A percentile compares a stretch with the other conserved stretches of the same genome.
Conservation (phyloP, 2,329 filamentous ascomycete species). For the Chaetomium sp. region DNA sequence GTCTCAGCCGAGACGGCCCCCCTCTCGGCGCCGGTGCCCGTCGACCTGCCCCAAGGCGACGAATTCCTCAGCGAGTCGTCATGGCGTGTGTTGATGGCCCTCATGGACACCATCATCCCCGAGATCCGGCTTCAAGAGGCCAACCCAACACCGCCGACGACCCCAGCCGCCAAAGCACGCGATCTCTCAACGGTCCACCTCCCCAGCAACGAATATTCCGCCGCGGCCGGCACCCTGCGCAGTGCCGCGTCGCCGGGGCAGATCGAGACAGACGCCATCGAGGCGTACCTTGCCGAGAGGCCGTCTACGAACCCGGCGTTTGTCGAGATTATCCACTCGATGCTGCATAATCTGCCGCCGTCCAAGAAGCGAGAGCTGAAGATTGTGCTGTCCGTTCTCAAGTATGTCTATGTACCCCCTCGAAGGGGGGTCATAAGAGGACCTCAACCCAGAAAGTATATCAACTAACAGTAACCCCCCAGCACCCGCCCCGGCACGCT, state of each 20-base stretch:
- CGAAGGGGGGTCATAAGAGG: too few relatives aligned
- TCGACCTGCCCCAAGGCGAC: constrained; percentile 7
- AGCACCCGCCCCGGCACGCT: constrained; percentile 59
- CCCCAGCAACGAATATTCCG: constrained; percentile 15
- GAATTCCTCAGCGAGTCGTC: constrained; percentile 14
- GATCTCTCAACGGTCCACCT: constrained; percentile 13
- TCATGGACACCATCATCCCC: constrained; percentile 23
- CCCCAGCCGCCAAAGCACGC: background rate
- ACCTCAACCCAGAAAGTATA: too few relatives aligned
- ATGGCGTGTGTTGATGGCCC: constrained; percentile 22
- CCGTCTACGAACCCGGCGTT: constrained; percentile 19
- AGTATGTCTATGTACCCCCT: background rate
- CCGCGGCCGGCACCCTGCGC: constrained; percentile 13
- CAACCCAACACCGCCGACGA: background rate
- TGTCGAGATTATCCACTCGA: constrained; percentile 17
- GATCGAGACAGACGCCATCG: constrained; percentile 7
- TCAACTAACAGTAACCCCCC: background rate
- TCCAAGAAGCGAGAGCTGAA: constrained; percentile 12
- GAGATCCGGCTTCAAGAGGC: constrained; percentile 15
- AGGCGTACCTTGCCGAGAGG: constrained; percentile 22
- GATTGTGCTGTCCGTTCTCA: constrained; percentile 17
- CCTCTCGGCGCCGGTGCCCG: constrained; percentile 7
- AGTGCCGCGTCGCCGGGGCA: constrained; percentile 9
- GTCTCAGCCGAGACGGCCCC: constrained; percentile 4
- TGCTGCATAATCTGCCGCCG: constrained; percentile 18